Evolutionary conservation across 805 yeast genomes (phyloP), one percentile per base, ranked within the genome.

Genomic region (Candida koratica): DNA sequence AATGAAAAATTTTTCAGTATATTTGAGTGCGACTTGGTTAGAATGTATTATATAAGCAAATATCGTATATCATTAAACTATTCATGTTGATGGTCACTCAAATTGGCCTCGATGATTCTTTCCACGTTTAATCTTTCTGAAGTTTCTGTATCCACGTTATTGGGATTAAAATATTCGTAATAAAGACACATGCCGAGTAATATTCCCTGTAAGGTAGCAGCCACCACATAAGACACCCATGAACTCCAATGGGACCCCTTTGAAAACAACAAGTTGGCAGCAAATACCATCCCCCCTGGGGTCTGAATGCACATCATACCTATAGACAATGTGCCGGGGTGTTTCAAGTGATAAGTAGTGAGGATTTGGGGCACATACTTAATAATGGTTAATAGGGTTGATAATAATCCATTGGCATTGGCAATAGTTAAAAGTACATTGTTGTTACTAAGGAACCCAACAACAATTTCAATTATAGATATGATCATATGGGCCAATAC

Each of bases 201-300:
- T 0, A 73, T 47, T 6, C 81, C 75, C 58, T 86, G 96, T 13
- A 83, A 55, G 4, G 60, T 42, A 0, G 90, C 89, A 0, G 94
- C 88, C 1, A 79, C 70, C 29, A 84, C 67, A 49, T 80, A 83
- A 7, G 94, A 86, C 25, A 85, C 52, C 94, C 95, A 86, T 9
- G 88, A 77, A 47, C 90, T 81, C 95, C 95, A 86, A 43, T 75
- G 75, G 1, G 90, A 75, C 6, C 86, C 93, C 28, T 83, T 82
- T 31, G 88, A 76, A 41, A 75, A 55, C 37, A 76, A 81, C 35
- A 86, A 62, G 1, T 84, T 76, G n/a, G 76, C 68, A 2, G 93
- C 75, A 84, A 90, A 86, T 2, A 85, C 38, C 44, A 73, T 81
- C 12, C 95, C 95, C 11, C 96, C 96, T 0, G 96, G 96, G 13